phyloP scores from a whole-genome alignment of 139 green algal species.

The Chlorella sp. region DNA sequence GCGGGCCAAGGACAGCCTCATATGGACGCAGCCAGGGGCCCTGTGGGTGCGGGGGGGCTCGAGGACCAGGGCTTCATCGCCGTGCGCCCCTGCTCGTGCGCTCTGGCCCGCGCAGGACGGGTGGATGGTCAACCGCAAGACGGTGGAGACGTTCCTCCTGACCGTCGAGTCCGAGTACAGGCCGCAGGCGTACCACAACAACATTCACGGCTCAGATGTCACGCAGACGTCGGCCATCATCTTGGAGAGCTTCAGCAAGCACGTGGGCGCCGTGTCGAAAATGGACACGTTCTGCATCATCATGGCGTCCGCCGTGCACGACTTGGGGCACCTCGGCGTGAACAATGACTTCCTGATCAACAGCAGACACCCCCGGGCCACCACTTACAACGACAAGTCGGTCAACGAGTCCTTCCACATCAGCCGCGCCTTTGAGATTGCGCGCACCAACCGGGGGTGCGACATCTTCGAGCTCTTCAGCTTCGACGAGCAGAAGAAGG shows the following conservation, averaged over 20 bases:
- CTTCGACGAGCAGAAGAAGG: constrained; percentile 42
- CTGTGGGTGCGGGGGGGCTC: no score
- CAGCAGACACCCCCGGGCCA: constrained; percentile 37
- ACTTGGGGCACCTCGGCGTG: constrained; percentile 54
- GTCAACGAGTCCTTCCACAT: constrained; percentile 62
- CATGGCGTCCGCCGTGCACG: constrained; percentile 51
- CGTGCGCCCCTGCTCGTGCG: no score
- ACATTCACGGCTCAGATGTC: constrained; percentile 59
- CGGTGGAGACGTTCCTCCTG: constrained; percentile 38
- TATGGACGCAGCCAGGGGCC: no score
- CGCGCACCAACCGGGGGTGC: constrained; percentile 18
- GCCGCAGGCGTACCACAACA: constrained; percentile 62
- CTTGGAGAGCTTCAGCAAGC: constrained; percentile 26
- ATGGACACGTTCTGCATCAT: constrained; percentile 54
- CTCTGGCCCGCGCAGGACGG: constrained; percentile 36
- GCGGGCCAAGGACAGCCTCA: no score
- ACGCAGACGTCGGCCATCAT: constrained; percentile 55
- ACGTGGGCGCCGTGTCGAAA: constrained; percentile 29
- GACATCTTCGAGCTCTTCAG: constrained; percentile 42
- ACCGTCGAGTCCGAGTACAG: constrained; percentile 39
- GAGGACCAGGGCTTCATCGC: no score
- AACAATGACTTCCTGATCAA: constrained; percentile 66
- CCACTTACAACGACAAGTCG: constrained; percentile 53
- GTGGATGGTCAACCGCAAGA: constrained; percentile 44
- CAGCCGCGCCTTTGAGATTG: constrained; percentile 41